These are phyloP conservation scores for Linderniella brevidens DNA, from an alignment of 257 asterid genomes.

Conservation along the genomic window DNA sequence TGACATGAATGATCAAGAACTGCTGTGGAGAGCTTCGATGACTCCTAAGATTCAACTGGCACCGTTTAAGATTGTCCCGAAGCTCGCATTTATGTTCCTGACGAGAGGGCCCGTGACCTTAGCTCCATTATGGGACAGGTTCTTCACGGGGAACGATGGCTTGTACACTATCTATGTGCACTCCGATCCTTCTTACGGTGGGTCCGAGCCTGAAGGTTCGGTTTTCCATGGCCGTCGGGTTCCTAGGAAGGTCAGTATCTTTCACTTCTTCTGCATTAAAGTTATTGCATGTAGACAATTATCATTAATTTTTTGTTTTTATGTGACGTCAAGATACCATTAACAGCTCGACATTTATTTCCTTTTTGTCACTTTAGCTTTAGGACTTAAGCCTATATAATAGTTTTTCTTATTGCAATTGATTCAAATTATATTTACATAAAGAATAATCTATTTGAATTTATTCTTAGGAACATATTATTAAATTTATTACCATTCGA, in stretches of 20 bases:
- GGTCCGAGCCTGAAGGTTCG: conserved; percentile 31
- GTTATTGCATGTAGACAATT: too few relatives aligned
- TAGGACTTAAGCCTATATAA: too few relatives aligned
- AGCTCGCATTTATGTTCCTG: conserved; percentile 57
- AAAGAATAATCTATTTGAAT: too few relatives aligned
- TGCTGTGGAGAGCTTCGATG: conserved; percentile 52
- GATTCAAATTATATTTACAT: too few relatives aligned
- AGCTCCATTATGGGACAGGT: conserved; percentile 54
- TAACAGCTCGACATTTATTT: too few relatives aligned
- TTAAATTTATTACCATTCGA: too few relatives aligned
- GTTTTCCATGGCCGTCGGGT: conserved; percentile 57
- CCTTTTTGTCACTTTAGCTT: too few relatives aligned
- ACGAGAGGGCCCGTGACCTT: conserved; percentile 33
- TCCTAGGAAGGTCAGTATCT: conserved; percentile 56
- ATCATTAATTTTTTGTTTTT: too few relatives aligned
- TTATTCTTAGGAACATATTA: too few relatives aligned
- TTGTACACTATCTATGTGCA: conserved; percentile 47
- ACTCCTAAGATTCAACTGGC: conserved; percentile 16
- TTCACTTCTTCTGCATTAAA: too few relatives aligned
- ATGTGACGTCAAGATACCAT: too few relatives aligned
- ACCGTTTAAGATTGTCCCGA: conserved; percentile 21
- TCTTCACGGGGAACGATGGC: conserved; percentile 34
- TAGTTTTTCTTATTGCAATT: too few relatives aligned
- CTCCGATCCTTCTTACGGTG: conserved; percentile 36
- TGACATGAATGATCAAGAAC: conserved; percentile 40